phyloP scores from a whole-genome alignment of 1,284 basidiomycete species.

The Trametes sp. region DNA sequence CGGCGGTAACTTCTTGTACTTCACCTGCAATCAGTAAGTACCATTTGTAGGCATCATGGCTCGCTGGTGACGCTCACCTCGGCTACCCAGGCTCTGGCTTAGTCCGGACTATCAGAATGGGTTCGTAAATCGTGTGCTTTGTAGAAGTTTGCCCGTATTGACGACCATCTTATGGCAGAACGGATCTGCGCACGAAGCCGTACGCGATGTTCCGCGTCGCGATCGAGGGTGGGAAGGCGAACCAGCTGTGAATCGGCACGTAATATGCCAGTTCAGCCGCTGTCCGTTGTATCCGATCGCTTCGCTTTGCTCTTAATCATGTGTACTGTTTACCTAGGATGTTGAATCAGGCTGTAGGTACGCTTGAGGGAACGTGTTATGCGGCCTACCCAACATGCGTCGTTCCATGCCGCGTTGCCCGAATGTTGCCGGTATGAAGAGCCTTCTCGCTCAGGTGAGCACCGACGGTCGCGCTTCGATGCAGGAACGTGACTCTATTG shows the following conservation, averaged over 20 bases:
- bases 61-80: not conserved
- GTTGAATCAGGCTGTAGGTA: no score
- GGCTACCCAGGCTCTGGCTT: constrained; percentile 32
- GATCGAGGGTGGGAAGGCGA: constrained; percentile 22
- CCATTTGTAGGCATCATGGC: no score
- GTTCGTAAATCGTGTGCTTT: constrained; percentile 10
- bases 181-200: constrained; percentile 28
- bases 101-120: constrained; percentile 37
- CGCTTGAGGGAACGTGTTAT: no score
- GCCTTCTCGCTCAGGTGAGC: not conserved
- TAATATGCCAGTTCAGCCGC: not conserved
- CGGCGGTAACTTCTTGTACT: constrained; percentile 33
- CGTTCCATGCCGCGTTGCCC: no score
- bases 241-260: constrained; percentile 8
- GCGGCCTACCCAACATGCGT: no score
- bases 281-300: not conserved
- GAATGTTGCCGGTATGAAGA: no score
- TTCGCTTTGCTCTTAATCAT: not conserved
- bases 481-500: not conserved
- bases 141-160: not conserved
- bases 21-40: constrained; percentile 34
- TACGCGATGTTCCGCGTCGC: constrained; percentile 26
- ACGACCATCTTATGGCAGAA: not conserved
- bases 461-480: not conserved
- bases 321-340: not conserved